phyloP scores from a whole-genome alignment of 2,329 filamentous ascomycete species.

The Paracoccidioides brasiliensis region DNA sequence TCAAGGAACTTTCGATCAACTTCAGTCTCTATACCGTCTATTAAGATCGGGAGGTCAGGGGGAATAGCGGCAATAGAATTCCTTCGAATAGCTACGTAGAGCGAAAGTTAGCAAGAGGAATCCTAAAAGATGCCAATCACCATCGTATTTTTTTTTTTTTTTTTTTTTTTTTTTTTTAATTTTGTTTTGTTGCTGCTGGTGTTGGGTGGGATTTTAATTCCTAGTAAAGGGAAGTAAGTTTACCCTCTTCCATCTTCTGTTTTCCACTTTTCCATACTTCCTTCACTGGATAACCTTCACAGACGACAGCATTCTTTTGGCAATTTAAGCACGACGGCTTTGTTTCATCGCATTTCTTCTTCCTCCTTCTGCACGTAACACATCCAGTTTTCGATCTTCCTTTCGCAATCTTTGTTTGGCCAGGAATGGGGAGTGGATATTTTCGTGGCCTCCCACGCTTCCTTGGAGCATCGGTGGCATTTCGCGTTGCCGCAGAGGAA shows the following conservation, averaged over 20 bases:
- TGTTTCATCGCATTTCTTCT: constrained; percentile 46
- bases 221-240: background rate
- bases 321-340: constrained; percentile 53
- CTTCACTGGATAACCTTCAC: constrained; percentile 79
- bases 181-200: no score
- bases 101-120: background rate
- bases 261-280: constrained; percentile 78
- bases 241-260: constrained; percentile 56
- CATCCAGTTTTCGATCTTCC: constrained; percentile 49
- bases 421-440: constrained; percentile 51
- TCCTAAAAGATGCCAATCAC: background rate
- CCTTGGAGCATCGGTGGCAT: constrained; percentile 25
- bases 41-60: constrained; percentile 45
- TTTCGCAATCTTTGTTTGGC: constrained; percentile 60
- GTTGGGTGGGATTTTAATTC: no score
- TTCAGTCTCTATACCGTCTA: constrained; percentile 66
- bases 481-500: constrained; percentile 15
- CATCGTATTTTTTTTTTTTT: no score
- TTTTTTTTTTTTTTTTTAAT: no score
- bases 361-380: constrained; percentile 46
- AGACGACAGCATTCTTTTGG: constrained; percentile 84
- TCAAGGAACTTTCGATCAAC: constrained; percentile 71
- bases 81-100: constrained; percentile 17
- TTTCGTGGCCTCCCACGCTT: constrained; percentile 73
- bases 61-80: constrained; percentile 24